Evolutionary conservation across 140 eudicot species (phyloP), one percentile per base, ranked within the genome.

Genomic region (Stevia rebaudiana): DNA sequence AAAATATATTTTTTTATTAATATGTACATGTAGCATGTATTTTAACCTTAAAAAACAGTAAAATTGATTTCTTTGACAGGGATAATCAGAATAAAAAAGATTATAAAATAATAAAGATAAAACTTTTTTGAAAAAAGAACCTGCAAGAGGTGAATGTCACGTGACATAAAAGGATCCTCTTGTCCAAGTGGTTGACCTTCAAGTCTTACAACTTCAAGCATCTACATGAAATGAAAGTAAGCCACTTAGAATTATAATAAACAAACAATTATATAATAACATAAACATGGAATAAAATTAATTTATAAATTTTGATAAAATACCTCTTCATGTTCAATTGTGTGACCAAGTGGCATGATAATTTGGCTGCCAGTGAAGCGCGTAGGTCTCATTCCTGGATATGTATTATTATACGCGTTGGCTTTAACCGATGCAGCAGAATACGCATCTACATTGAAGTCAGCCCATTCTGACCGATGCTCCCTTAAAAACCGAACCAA

Each of bases 381-480:
- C 18, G 84, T 75, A 49, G 91, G 88, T 65, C 87, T 73, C 57
- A 83, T 79, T 69, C 88, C 88, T 52, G 89, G 95, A 61, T 86
- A 72, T 0, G 95, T 83, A 75, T 56, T 83, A 75, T 56, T 56
- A 33, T 80, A 89, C 3, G 95, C 79, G 70, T 84, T 86, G 19
- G 91, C 64, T 70, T 81, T 89, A 17, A 86, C 83, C 30, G 88
- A 86, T 53, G 97, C 95, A 68, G 97, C 95, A 43, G 92, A 83
- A 77, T 89, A 89, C n/a, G 89, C 84, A 65, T 86, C 97, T 8
- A 89, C 80, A 2, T 83, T 86, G 51, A 83, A 83, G 71, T 89
- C 97, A 3, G 95, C 91, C 97, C 97, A 89, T 65, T 89, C 95
- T 0, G 91, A 81, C 11, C 97, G 84, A 51, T 89, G 97, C 78